Conservation (phyloP, 129 eudicot species). For the Tagetes patula region DNA sequence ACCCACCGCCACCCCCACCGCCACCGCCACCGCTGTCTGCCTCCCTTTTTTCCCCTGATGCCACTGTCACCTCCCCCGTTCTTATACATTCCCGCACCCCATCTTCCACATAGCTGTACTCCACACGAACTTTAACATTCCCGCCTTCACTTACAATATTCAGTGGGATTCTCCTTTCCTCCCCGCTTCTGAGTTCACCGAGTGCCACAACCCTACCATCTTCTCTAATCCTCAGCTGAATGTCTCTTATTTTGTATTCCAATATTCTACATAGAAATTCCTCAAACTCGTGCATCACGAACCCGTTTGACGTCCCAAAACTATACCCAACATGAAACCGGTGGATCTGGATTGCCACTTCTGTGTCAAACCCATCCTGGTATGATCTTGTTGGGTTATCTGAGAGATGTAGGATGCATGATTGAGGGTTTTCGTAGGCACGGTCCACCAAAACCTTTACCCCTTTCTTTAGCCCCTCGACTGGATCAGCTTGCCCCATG, state of each 20-base stretch:
- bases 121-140: constrained; percentile 43
- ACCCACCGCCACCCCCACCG: constrained; percentile 23
- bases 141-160: constrained; percentile 34
- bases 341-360: constrained; percentile 51
- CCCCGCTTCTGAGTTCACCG: constrained; percentile 76
- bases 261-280: constrained; percentile 64
- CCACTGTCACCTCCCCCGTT: constrained; percentile 60
- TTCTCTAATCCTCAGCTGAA: constrained; percentile 62
- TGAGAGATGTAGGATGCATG: constrained; percentile 70
- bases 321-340: constrained; percentile 77
- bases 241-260: constrained; percentile 65
- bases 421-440: constrained; percentile 57
- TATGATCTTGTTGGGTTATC: constrained; percentile 67
- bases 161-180: constrained; percentile 71
- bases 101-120: constrained; percentile 63
- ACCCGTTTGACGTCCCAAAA: constrained; percentile 58
- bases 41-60: constrained; percentile 37
- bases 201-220: constrained; percentile 54
- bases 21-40: background rate
- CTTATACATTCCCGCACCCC: constrained; percentile 46
- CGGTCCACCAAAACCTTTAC: constrained; percentile 71
- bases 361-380: constrained; percentile 45
- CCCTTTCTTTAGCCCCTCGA: constrained; percentile 83
- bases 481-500: constrained; percentile 74
- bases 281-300: constrained; percentile 79